Evolutionary conservation across 345 rosid genomes (phyloP).

Genomic region (Turritis glabra): DNA sequence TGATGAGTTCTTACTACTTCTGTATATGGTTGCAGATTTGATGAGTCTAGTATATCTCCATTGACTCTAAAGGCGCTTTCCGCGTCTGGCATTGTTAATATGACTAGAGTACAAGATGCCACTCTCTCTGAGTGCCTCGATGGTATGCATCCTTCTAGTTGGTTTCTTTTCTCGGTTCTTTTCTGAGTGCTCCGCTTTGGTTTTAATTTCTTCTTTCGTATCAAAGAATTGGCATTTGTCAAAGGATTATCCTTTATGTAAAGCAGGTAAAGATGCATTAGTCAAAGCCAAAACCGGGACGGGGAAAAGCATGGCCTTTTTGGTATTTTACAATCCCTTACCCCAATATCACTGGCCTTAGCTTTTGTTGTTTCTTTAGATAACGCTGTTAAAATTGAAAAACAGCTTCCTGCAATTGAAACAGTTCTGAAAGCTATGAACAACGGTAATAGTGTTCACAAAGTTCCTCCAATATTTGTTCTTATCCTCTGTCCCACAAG

Average conservation of each 20-base stretch:
- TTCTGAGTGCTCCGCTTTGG: neutral
- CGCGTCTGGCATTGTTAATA: constrained; percentile 73
- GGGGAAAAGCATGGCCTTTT: constrained; percentile 82
- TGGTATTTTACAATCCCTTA: constrained; percentile 55
- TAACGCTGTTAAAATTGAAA: constrained; percentile 50
- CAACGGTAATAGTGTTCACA: constrained; percentile 35
- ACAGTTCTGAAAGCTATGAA: constrained; percentile 76
- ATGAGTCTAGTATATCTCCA: constrained; percentile 81
- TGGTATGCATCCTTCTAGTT: constrained; percentile 45
- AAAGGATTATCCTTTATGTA: constrained; percentile 16
- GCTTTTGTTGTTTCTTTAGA: constrained; percentile 35
- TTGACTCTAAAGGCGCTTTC: constrained; percentile 75
- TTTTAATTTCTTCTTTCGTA: neutral
- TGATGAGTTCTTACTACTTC: neutral
- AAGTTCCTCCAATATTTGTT: constrained; percentile 55
- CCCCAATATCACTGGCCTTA: neutral
- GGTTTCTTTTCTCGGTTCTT: neutral
- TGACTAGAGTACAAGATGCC: constrained; percentile 91
- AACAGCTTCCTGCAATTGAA: constrained; percentile 99
- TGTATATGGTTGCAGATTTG: constrained; percentile 52
- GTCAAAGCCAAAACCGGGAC: constrained; percentile 96
- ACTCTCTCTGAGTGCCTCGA: constrained; percentile 71
- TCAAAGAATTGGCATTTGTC: constrained; percentile 12
- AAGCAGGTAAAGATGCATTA: constrained; percentile 85
- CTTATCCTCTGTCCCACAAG: constrained; percentile 93